These are phyloP conservation scores for Ilex aquifolium DNA, from an alignment of 257 asterid genomes.

Conservation along the genomic window DNA sequence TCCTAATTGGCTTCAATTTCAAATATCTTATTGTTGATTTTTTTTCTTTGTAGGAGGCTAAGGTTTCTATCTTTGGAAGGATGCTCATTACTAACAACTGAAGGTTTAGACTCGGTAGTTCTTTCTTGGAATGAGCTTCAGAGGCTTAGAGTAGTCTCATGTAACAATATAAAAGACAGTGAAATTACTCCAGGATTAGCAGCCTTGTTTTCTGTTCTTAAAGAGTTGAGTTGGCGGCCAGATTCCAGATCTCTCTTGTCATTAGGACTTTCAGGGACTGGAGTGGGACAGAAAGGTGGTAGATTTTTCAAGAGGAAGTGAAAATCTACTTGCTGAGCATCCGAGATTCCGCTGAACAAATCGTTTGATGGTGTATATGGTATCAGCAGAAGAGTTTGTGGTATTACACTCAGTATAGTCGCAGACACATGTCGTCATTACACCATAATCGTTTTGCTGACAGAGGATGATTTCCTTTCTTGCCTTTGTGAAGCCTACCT, in stretches of 20 bases:
- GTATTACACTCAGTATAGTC: background rate
- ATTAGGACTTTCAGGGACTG: slow-evolving; percentile 73
- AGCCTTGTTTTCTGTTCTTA: slow-evolving; percentile 58
- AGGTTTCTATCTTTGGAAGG: slow-evolving; percentile 73
- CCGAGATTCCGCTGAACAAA: background rate
- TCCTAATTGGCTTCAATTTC: background rate
- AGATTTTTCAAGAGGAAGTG: slow-evolving; percentile 60
- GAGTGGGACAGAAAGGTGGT: slow-evolving; percentile 81
- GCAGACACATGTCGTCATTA: too few relatives aligned
- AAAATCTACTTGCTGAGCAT: slow-evolving; percentile 5
- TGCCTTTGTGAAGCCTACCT: too few relatives aligned
- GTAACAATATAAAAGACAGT: slow-evolving; percentile 76
- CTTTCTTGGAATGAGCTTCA: slow-evolving; percentile 75
- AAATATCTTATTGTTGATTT: slow-evolving; percentile 7
- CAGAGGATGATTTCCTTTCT: background rate
- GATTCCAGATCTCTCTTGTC: slow-evolving; percentile 62
- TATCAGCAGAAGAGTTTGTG: background rate
- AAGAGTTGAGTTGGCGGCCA: slow-evolving; percentile 91
- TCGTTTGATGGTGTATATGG: background rate
- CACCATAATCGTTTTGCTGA: background rate
- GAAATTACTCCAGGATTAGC: slow-evolving; percentile 86
- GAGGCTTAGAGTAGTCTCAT: slow-evolving; percentile 75
- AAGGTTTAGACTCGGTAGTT: slow-evolving; percentile 69
- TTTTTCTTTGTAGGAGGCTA: slow-evolving; percentile 49
- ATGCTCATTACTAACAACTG: slow-evolving; percentile 79